These are phyloP conservation scores for Silene uniflora DNA, from an alignment of 148 eudicot genomes.

Conservation along the genomic window DNA sequence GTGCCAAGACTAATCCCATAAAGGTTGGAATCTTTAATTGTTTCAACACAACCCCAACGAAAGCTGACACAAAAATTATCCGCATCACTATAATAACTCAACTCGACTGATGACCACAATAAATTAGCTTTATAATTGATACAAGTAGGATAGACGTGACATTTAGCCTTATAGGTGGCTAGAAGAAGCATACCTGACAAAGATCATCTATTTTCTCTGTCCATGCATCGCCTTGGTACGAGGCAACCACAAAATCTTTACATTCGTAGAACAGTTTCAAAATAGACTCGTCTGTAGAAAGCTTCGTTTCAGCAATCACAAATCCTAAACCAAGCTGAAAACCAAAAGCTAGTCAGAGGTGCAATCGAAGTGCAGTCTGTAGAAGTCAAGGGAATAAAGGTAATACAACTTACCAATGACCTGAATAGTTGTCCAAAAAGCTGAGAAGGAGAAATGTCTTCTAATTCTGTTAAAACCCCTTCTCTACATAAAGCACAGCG, in stretches of 20 bases:
- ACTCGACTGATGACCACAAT: background rate
- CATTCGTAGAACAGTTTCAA: slow-evolving; percentile 74
- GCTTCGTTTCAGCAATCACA: slow-evolving; percentile 66
- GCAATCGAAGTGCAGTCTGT: background rate
- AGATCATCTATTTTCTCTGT: slow-evolving; percentile 65
- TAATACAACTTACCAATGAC: slow-evolving; percentile 58
- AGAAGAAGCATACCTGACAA: slow-evolving; percentile 63
- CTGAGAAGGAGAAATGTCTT: slow-evolving; percentile 62
- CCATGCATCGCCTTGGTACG: slow-evolving; percentile 71
- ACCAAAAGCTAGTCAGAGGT: slow-evolving; percentile 5
- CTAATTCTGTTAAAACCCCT: slow-evolving; percentile 61
- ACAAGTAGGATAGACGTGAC: background rate
- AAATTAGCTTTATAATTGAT: background rate
- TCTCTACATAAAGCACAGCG: slow-evolving; percentile 51
- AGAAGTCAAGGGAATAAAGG: background rate
- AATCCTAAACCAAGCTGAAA: slow-evolving; percentile 83
- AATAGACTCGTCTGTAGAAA: slow-evolving; percentile 43
- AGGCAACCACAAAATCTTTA: slow-evolving; percentile 62
- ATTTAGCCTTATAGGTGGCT: no score
- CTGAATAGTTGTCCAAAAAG: slow-evolving; percentile 77
- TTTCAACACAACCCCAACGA: background rate
- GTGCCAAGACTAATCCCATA: background rate
- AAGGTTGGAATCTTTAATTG: background rate
- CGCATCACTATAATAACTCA: background rate
- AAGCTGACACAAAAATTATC: background rate